Percentiles rank a stretch among this genome's conserved stretches.
These are phyloP conservation scores for Cryphonectria radicalis DNA, from an alignment of 2,329 filamentous ascomycete genomes.

Conservation along the genomic window DNA sequence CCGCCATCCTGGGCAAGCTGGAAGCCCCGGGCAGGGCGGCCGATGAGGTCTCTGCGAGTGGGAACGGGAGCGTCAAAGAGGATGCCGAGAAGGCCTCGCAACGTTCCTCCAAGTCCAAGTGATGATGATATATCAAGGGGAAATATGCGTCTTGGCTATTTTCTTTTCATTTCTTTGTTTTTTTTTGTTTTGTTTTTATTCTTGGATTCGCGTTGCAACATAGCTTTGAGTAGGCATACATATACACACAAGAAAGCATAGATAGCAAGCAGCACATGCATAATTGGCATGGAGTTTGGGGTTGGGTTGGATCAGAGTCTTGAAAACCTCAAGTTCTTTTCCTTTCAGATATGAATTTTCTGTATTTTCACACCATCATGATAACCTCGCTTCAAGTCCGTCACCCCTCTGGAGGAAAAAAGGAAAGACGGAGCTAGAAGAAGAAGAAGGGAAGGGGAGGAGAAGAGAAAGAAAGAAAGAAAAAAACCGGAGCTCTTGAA, in stretches of 20 bases:
- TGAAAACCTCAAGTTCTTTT: background rate
- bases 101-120: slow-evolving; percentile 16
- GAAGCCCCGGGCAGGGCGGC: slow-evolving; percentile 31
- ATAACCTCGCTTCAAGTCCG: background rate
- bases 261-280: background rate
- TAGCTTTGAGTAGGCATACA: background rate
- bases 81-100: slow-evolving; percentile 16
- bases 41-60: slow-evolving; percentile 4
- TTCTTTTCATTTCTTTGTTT: background rate
- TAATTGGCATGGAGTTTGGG: slow-evolving; percentile 4
- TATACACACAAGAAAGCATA: background rate
- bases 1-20: slow-evolving; percentile 55
- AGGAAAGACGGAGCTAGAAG: background rate
- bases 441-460: background rate
- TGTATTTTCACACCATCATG: background rate
- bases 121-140: slow-evolving; percentile 5
- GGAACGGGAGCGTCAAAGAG: background rate
- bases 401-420: background rate
- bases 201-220: background rate
- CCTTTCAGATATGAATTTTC: background rate
- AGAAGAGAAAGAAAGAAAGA: background rate
- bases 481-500: background rate
- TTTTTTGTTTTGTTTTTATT: background rate
- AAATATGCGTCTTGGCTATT: background rate
- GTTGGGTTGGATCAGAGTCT: background rate